These are phyloP conservation scores for Gloeopeniophorella convolvens DNA, from an alignment of 768 basidiomycete genomes.

Conservation along the genomic window DNA sequence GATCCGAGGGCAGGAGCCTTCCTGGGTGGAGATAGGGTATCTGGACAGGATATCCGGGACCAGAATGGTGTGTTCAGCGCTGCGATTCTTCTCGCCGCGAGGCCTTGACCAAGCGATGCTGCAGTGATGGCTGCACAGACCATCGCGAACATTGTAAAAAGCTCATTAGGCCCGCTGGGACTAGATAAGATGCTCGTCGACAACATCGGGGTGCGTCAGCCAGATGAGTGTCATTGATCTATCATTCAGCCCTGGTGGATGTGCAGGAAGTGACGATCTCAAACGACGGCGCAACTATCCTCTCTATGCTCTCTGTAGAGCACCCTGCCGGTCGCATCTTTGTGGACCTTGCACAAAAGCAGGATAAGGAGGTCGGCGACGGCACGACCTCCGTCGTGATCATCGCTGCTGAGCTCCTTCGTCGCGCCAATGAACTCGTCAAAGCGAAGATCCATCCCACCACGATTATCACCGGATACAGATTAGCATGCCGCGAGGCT, in stretches of 20 bases:
- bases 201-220: conserved; percentile 79
- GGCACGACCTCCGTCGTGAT: conserved; percentile 99
- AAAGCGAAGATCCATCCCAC: conserved; percentile 98
- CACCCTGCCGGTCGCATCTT: conserved; percentile 97
- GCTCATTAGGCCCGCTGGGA: conserved; percentile 89
- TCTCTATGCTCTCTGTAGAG: conserved; percentile 87
- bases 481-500: conserved; percentile 94
- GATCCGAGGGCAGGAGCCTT: conserved; percentile 90
- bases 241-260: conserved; percentile 17
- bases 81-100: conserved; percentile 7
- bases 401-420: conserved; percentile 93
- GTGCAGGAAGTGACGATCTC: conserved; percentile 96
- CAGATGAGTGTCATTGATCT: conserved; percentile 3
- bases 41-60: conserved; percentile 93
- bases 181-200: conserved; percentile 98
- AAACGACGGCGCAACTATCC: conserved; percentile 99
- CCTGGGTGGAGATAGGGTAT: conserved; percentile 87
- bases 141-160: conserved; percentile 97
- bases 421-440: conserved; percentile 95
- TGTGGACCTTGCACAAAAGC: conserved; percentile 97
- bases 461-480: conserved; percentile 97
- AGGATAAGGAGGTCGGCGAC: conserved; percentile 99
- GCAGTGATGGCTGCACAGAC: conserved; percentile 91
- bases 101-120: conserved; percentile 4
- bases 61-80: conserved; percentile 69